phyloP scores from a whole-genome alignment of 768 basidiomycete species.

The Atractiella rhizophila region DNA sequence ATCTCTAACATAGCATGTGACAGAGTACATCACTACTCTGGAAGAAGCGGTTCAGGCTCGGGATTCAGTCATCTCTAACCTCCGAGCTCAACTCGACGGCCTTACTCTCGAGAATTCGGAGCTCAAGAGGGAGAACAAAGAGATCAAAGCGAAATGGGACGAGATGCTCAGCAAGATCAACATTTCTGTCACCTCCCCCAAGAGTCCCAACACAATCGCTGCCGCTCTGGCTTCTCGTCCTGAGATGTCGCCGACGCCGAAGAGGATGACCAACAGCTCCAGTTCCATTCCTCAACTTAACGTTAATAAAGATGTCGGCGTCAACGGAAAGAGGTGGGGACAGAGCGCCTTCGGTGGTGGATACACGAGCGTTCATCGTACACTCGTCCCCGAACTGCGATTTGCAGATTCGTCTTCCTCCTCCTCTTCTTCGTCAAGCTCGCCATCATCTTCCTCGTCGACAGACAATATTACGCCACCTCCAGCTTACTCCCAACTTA shows the following conservation, averaged over 20 bases:
- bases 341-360: background rate
- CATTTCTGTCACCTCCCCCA: background rate
- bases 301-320: constrained; percentile 4
- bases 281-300: background rate
- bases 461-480: constrained; percentile 2
- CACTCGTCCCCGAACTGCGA: constrained; percentile 12
- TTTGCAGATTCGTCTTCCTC: constrained; percentile 11
- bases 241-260: no score
- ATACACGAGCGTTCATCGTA: no score
- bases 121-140: constrained; percentile 21
- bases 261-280: background rate
- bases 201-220: background rate
- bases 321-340: constrained; percentile 5
- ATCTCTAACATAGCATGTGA: background rate
- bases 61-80: constrained; percentile 43
- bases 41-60: constrained; percentile 82
- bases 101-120: constrained; percentile 8
- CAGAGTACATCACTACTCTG: constrained; percentile 82
- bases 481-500: constrained; percentile 13
- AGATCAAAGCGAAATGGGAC: constrained; percentile 22
- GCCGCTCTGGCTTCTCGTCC: no score
- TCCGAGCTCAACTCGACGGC: constrained; percentile 14
- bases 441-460: background rate
- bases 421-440: constrained; percentile 8
- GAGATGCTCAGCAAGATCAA: constrained; percentile 15